These are phyloP conservation scores for Metschnikowia colocasiae DNA, from an alignment of 805 yeast genomes.

Conservation along the genomic window DNA sequence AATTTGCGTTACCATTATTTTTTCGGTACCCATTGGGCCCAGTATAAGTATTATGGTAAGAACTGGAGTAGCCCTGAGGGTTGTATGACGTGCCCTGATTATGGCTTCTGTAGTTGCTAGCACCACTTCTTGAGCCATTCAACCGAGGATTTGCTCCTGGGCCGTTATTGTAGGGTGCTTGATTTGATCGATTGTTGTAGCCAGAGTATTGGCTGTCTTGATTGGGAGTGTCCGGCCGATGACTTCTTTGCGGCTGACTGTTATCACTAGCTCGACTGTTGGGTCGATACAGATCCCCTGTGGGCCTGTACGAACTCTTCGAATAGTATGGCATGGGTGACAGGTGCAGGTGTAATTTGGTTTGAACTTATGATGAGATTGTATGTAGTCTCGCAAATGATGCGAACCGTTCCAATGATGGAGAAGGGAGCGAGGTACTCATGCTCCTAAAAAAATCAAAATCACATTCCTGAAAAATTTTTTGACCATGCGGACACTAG, in stretches of 20 bases:
- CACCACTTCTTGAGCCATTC: neutral
- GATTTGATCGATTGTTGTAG: neutral
- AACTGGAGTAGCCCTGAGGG: neutral
- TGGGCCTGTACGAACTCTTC: conserved; percentile 14
- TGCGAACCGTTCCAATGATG: neutral
- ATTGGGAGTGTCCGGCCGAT: neutral
- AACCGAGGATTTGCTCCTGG: neutral
- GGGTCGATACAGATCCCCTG: conserved; percentile 20
- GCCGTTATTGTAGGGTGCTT: neutral
- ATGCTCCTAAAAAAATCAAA: neutral
- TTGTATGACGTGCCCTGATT: neutral
- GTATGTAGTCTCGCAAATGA: neutral
- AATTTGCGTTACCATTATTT: conserved; percentile 1
- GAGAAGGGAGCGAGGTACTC: neutral
- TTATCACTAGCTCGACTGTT: neutral
- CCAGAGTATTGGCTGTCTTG: neutral
- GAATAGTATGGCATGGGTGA: conserved; percentile 15
- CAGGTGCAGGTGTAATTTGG: neutral
- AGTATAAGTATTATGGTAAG: neutral
- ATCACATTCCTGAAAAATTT: neutral
- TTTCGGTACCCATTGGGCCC: conserved; percentile 4
- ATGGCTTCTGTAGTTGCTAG: neutral
- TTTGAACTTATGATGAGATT: neutral
- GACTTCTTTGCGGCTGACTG: neutral
- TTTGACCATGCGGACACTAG: no score